Evolutionary conservation across 1,284 basidiomycete genomes (phyloP).

Genomic region (Moesziomyces globuligerus): DNA sequence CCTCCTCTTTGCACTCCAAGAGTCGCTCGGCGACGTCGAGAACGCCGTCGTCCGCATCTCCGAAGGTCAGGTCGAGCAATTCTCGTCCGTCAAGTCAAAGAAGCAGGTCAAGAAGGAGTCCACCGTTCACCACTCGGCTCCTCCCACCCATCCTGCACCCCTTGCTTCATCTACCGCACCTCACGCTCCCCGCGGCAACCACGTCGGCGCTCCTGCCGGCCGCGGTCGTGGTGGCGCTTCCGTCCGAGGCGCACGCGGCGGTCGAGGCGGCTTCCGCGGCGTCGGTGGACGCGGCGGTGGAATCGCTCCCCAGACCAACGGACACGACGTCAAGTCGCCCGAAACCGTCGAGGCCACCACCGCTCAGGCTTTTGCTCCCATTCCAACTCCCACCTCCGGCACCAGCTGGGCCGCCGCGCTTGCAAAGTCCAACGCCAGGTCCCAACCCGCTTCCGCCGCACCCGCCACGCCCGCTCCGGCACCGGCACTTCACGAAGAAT

Average conservation of each 20-base stretch:
- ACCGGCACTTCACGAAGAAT: slow-evolving; percentile 29
- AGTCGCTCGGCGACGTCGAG: slow-evolving; percentile 79
- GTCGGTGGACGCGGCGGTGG: slow-evolving; percentile 53
- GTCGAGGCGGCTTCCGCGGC: slow-evolving; percentile 56
- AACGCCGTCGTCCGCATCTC: slow-evolving; percentile 79
- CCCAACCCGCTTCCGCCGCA: slow-evolving; percentile 25
- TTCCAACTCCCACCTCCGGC: slow-evolving; percentile 44
- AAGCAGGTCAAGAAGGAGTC: slow-evolving; percentile 71
- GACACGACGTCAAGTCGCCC: slow-evolving; percentile 46
- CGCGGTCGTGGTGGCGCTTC: slow-evolving; percentile 53
- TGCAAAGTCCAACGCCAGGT: slow-evolving; percentile 34
- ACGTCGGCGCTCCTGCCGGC: slow-evolving; percentile 38
- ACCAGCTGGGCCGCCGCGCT: slow-evolving; percentile 60
- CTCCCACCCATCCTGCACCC: slow-evolving; percentile 15
- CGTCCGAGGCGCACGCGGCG: slow-evolving; percentile 56
- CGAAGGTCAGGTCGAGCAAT: slow-evolving; percentile 83
- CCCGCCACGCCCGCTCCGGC: slow-evolving; percentile 32
- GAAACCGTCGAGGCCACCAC: slow-evolving; percentile 41
- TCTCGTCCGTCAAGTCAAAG: slow-evolving; percentile 86
- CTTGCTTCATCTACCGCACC: slow-evolving; percentile 21
- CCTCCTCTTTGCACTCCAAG: slow-evolving; percentile 78
- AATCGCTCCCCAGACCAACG: slow-evolving; percentile 53
- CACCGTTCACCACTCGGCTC: slow-evolving; percentile 17
- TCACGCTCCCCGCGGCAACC: slow-evolving; percentile 39
- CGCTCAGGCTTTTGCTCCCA: slow-evolving; percentile 42